Evolutionary conservation across 2,329 filamentous ascomycete species (phyloP).

Genomic region (Cladosporium sphaerospermum): DNA sequence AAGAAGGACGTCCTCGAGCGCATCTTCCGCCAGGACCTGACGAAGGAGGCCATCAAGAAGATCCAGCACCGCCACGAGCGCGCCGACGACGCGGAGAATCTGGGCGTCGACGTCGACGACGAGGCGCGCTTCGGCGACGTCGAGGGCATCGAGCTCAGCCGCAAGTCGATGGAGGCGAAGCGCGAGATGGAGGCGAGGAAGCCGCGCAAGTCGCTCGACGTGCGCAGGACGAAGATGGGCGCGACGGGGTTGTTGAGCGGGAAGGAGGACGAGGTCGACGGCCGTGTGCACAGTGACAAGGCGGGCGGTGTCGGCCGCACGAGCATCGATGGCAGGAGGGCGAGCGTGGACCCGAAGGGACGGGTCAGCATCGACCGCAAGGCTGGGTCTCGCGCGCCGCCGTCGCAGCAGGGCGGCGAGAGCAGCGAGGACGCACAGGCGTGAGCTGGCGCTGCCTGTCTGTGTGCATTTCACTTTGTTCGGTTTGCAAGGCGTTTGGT

Average conservation of each 20-base stretch:
- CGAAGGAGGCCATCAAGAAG: conserved; percentile 56
- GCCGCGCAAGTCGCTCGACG: conserved; percentile 1
- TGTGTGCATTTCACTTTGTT: too few relatives aligned
- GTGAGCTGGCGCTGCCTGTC: too few relatives aligned
- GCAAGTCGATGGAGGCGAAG: conserved; percentile 11
- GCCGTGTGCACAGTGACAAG: not conserved
- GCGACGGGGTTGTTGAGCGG: not conserved
- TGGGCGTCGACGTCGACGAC: conserved; percentile 8
- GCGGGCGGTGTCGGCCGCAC: not conserved
- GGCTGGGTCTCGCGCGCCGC: not conserved
- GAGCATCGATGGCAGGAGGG: not conserved
- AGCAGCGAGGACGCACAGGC: too few relatives aligned
- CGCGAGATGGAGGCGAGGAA: conserved; percentile 6
- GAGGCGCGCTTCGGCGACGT: conserved; percentile 5
- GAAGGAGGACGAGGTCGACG: not conserved
- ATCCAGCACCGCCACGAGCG: conserved; percentile 37
- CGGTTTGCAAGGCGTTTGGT: too few relatives aligned
- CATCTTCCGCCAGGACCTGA: conserved; percentile 70
- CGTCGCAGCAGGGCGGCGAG: too few relatives aligned
- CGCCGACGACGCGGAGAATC: not conserved
- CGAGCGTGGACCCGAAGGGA: conserved; percentile 8
- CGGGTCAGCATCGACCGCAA: conserved; percentile 1
- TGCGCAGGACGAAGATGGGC: conserved; percentile 2
- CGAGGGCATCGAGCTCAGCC: conserved; percentile 7
- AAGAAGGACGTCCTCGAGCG: conserved; percentile 82